Conservation (phyloP, 225 moss, liverwort and hornwort species). For the Straminergon stramineum region DNA sequence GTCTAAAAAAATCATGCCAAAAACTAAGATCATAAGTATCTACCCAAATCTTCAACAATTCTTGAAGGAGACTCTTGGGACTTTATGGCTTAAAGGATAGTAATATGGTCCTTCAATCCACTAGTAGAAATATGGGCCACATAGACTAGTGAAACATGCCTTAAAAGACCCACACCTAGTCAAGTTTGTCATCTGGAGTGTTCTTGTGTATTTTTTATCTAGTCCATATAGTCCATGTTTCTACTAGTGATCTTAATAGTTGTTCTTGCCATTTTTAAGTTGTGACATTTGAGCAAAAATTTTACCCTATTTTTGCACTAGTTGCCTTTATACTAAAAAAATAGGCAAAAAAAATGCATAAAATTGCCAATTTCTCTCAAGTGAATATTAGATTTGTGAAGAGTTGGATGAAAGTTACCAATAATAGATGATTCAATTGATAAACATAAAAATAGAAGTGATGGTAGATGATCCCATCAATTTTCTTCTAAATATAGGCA, state of each 20-base stretch:
- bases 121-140: fast-evolving
- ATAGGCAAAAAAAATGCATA: not conserved
- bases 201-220: not conserved
- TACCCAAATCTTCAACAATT: too few relatives aligned
- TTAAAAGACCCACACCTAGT: fast-evolving
- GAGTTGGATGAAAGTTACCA: not conserved
- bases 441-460: not conserved
- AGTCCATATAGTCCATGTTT: fast-evolving
- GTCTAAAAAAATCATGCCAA: too few relatives aligned
- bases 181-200: not conserved
- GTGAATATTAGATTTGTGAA: not conserved
- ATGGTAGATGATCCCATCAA: not conserved
- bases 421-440: not conserved
- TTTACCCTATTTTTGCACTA: not conserved
- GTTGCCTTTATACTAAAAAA: not conserved
- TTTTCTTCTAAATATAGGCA: not conserved
- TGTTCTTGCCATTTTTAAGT: not conserved
- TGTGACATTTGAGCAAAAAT: not conserved
- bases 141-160: fast-evolving
- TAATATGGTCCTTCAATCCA: not conserved
- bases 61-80: too few relatives aligned
- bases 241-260: not conserved
- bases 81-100: too few relatives aligned
- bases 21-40: too few relatives aligned
- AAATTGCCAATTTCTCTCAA: fast-evolving